Evolutionary conservation across 169 alveolate species (phyloP).

Genomic region (Plasmodium cynomolgi): DNA sequence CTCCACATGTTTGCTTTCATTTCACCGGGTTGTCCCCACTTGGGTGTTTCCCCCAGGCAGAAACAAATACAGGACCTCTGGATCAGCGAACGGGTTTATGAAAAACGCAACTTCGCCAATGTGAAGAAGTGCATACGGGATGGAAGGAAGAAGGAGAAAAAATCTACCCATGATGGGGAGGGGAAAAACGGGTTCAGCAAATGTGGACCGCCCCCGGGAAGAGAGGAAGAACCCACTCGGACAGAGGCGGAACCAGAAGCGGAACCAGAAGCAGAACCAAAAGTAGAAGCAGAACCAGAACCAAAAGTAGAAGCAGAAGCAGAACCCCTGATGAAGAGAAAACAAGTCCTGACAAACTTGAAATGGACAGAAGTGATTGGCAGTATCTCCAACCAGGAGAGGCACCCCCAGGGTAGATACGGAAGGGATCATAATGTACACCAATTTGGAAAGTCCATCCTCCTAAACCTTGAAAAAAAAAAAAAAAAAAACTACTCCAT

Average conservation of each 20-base stretch:
- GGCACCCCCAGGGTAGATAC: not conserved
- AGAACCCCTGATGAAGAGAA: not conserved
- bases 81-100: constrained; percentile 29
- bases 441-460: not conserved
- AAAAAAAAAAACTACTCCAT: constrained; percentile 7
- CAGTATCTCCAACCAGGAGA: not conserved
- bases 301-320: no score
- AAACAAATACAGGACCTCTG: constrained; percentile 30
- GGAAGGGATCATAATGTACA: not conserved
- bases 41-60: constrained; percentile 26
- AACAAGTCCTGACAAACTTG: not conserved
- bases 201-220: not conserved
- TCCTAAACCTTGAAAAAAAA: not conserved
- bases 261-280: no score
- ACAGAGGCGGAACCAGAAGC: no score
- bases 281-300: no score
- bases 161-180: not conserved
- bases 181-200: not conserved
- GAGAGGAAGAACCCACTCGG: not conserved
- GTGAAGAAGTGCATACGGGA: constrained; percentile 28
- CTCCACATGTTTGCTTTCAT: not conserved
- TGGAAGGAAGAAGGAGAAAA: not conserved
- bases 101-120: constrained; percentile 29
- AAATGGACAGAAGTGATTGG: not conserved
- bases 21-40: not conserved